Base-by-base conservation (phyloP, 768 basidiomycete genomes). In the Neoboletus brunneissimus region DNA sequence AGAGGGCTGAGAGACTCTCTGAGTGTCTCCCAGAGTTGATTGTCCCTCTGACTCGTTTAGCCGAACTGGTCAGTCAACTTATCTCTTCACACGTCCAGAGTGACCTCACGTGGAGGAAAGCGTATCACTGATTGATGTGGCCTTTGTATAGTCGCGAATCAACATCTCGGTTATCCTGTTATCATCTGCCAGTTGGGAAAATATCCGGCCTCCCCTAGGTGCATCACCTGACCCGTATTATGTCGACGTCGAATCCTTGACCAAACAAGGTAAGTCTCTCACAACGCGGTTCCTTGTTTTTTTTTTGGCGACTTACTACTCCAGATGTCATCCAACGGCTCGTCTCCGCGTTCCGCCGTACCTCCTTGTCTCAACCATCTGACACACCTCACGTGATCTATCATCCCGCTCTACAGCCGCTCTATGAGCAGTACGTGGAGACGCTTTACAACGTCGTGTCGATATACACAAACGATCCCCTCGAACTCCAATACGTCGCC, bases 141-240 rank as follows among this genome's bases (percentile, higher is more conserved):
- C 27, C 51, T 53, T 31, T 51, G 86, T 53, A 40, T 57, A 91
- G 89, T 72, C 87, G 15, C 78, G 74, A 51, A 68, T 87, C 10
- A 80, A 85, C 29, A 60, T 91, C 31, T 79, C 78, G 2, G 80
- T 85, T 0, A 72, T 91, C 5, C 78, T 90, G 48, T 64, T 88
- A 18, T 91, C 89, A 2, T 78, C 80, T 49, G 77, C 81, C 10
- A 76, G 77, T 15, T 92, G 91, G 90, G 82, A 85, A 51, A 83
- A 88, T 56, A 79, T 90, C 47, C 79, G 82, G n/a, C 89, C 88
- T 2, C 69, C 83, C 0, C 68, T 86, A 1, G 88, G 87, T 9
- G 85, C 87, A 6, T 80, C 88, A 3, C 83, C 85, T 1, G 87
- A 90, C 62, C 91, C 91, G 0, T 89, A 83, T 63, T 83, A 81